Evolutionary conservation across 2,329 filamentous ascomycete species (phyloP).

Genomic region (Sclerotinia nivalis): DNA sequence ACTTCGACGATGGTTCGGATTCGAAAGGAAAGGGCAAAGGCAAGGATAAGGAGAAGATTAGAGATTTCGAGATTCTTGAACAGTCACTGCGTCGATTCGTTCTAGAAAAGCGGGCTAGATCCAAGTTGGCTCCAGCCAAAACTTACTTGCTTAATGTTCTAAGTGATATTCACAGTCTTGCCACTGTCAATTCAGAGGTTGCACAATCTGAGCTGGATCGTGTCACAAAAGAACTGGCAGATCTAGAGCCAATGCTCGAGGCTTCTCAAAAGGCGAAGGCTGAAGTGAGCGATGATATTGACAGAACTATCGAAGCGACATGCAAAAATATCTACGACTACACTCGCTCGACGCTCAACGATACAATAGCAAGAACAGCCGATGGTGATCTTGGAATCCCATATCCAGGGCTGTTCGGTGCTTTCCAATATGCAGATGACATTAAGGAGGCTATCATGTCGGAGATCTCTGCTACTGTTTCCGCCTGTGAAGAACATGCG

Average conservation of each 20-base stretch:
- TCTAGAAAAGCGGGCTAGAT: conserved; percentile 89
- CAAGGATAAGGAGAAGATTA: conserved; percentile 83
- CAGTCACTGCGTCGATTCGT: conserved; percentile 89
- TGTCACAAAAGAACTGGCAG: conserved; percentile 75
- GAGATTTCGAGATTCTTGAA: conserved; percentile 88
- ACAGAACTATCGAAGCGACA: conserved; percentile 78
- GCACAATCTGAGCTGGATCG: conserved; percentile 82
- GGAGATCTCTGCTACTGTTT: conserved; percentile 78
- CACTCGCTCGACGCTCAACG: conserved; percentile 72
- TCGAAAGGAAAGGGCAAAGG: conserved; percentile 69
- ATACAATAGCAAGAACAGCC: conserved; percentile 75
- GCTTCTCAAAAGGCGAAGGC: conserved; percentile 76
- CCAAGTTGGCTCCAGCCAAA: conserved; percentile 91
- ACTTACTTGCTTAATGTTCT: conserved; percentile 94
- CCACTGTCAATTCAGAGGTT: conserved; percentile 83
- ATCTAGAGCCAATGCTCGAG: conserved; percentile 83
- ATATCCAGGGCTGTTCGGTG: conserved; percentile 82
- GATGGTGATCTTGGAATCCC: conserved; percentile 77
- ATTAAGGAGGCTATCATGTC: conserved; percentile 90
- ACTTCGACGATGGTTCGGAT: conserved; percentile 51
- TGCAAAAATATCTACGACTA: conserved; percentile 84
- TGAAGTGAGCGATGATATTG: conserved; percentile 79
- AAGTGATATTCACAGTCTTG: conserved; percentile 80
- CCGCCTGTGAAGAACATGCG: conserved; percentile 82
- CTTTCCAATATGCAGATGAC: conserved; percentile 91